Percentiles rank a stretch among this genome's conserved stretches.
These are phyloP conservation scores for Phycomyces blakesleeanus DNA, from an alignment of 192 early-diverging fungal genomes.

Conservation along the genomic window DNA sequence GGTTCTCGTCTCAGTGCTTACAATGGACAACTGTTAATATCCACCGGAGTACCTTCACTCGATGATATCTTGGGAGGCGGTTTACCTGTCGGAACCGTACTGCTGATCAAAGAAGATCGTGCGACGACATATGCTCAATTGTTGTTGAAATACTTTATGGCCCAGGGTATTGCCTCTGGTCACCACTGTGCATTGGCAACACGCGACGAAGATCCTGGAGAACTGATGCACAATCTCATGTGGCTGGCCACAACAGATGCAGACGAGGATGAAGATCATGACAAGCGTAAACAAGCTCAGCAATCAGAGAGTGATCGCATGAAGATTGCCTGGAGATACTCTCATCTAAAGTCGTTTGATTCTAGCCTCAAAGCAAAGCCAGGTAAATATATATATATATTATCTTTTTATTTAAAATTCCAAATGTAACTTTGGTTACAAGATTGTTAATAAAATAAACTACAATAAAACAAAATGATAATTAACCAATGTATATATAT, in stretches of 20 bases:
- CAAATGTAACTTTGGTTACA: too few species aligned
- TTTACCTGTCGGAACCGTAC: conserved; percentile 73
- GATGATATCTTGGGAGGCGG: conserved; percentile 88
- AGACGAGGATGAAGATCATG: conserved; percentile 43
- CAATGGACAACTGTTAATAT: conserved; percentile 73
- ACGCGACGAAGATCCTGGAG: conserved; percentile 62
- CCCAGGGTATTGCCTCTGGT: conserved; percentile 76
- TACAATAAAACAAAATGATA: too few species aligned
- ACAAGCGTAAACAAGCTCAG: conserved; percentile 32
- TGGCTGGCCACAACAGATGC: conserved; percentile 55
- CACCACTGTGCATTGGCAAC: conserved; percentile 69
- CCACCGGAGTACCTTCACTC: conserved; percentile 79
- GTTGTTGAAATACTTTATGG: conserved; percentile 77
- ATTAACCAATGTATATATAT: not conserved
- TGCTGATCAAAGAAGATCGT: conserved; percentile 77
- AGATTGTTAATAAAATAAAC: conserved; percentile 4
- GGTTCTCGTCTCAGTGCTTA: conserved; percentile 75
- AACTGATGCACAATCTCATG: conserved; percentile 59
- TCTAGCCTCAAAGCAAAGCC: conserved; percentile 37
- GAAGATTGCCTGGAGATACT: conserved; percentile 95
- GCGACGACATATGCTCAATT: conserved; percentile 78
- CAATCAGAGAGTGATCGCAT: conserved; percentile 57
- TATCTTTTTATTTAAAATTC: too few species aligned
- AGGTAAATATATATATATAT: too few species aligned
- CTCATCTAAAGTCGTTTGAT: conserved; percentile 70